A percentile compares a stretch with the other conserved stretches of the same genome.
Conservation (phyloP, 441 rosid genomes). For the Populus trichocarpa region DNA sequence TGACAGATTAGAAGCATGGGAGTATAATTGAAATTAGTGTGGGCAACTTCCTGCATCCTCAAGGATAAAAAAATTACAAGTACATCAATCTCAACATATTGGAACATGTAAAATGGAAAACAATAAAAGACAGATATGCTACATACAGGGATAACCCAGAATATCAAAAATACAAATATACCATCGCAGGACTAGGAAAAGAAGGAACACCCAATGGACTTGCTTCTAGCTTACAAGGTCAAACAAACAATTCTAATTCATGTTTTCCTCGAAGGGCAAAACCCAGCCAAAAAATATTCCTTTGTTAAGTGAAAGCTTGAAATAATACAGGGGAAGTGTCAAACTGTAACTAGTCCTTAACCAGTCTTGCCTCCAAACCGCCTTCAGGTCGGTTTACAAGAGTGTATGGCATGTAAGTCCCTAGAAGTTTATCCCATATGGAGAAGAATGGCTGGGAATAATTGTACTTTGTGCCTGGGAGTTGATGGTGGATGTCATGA, state of each 20-base stretch:
- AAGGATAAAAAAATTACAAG: not conserved
- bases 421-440: constrained; percentile 64
- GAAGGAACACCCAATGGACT: constrained; percentile 1
- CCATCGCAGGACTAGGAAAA: constrained; percentile 1
- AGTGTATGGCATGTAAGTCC: constrained; percentile 58
- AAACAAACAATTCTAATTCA: constrained; percentile 26
- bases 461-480: constrained; percentile 63
- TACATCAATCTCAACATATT: not conserved
- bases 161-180: constrained; percentile 24
- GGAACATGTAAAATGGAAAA: not conserved
- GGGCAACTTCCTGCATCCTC: too few relatives aligned
- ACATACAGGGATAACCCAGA: constrained; percentile 12
- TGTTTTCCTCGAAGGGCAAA: constrained; percentile 20
- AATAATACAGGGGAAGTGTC: constrained; percentile 15
- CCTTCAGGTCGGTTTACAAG: constrained; percentile 57
- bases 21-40: too few relatives aligned
- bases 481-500: constrained; percentile 83
- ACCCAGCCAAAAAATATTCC: constrained; percentile 18
- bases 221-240: constrained; percentile 15
- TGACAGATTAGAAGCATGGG: too few relatives aligned
- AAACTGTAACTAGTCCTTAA: constrained; percentile 35
- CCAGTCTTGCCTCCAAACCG: constrained; percentile 60
- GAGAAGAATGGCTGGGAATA: constrained; percentile 80
- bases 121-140: constrained; percentile 17
- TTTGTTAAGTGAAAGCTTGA: constrained; percentile 13